Base-by-base conservation (phyloP, 371 early-diverging fungal genomes). In the Circinella umbellata region DNA sequence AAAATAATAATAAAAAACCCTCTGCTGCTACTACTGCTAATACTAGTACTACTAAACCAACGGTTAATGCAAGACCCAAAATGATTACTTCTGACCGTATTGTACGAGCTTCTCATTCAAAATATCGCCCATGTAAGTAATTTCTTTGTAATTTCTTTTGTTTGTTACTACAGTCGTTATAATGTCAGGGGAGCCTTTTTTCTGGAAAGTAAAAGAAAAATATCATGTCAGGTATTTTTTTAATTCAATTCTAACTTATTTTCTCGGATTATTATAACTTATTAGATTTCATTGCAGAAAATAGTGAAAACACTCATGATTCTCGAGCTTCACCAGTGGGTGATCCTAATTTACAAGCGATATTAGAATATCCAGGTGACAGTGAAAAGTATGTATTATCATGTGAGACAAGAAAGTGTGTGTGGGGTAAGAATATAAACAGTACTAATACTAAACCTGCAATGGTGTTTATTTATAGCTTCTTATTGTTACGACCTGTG, bases 31-130 rank as follows among this genome's bases (percentile, higher is more conserved):
- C 15, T 39, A 13, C 46, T 27, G 36, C 13, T n/a, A 37, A 54
- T 1, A 65, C 51, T 3, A 15, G 54, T 39, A 53, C 73, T 27
- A n/a, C 63, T 17, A 11, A 27, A 9, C 18, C 63, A 13, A 46
- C 11, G n/a, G 46, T 9, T 18, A 27, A 59, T 7, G 34, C 38
- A 67, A 67, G n/a, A 38, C 55, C 42, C 10, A 62, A 51, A 5
- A 78, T 86, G 63, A 69, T 80, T n/a, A 80, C 81, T 57, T 82
- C 86, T 48, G 86, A 84, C 36, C 74, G 76, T 70, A 77, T 86
- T 67, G 82, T 86, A 4, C 74, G 73, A n/a, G 74, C 79, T n/a
- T 73, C 76, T 34, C 76, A 76, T 48, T 65, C 67, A 51, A 77
- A 79, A 20, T 86, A 86, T 69, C 80, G 80, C 66, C 81, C 83